Conservation (phyloP, 139 green algal species). For the Closterium sp. region DNA sequence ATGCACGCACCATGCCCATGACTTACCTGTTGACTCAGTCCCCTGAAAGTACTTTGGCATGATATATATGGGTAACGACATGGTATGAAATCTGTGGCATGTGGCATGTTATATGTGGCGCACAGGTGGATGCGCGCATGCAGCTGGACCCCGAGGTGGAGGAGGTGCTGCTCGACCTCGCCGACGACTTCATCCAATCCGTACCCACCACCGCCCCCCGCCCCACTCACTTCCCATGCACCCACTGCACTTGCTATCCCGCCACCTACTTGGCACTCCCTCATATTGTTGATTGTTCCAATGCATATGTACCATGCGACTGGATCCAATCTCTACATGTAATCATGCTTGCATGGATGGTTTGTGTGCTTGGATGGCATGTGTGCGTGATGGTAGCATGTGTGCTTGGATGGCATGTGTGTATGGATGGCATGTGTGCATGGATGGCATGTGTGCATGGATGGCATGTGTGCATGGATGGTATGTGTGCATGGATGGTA, state of each 20-base stretch:
- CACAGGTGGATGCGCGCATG: constrained; percentile 41
- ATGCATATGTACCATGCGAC: too few relatives aligned
- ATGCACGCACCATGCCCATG: too few relatives aligned
- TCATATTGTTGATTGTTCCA: background rate
- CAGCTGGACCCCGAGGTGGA: constrained; percentile 47
- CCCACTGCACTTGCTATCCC: background rate
- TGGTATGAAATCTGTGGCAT: background rate
- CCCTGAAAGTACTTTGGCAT: too few relatives aligned
- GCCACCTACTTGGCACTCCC: background rate
- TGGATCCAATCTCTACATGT: background rate
- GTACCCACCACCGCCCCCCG: background rate
- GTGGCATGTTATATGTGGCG: background rate
- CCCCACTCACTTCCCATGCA: too few relatives aligned
- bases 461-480: background rate
- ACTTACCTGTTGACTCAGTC: too few relatives aligned
- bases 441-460: background rate
- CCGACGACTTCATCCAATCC: constrained; percentile 53
- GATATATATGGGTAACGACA: too few relatives aligned
- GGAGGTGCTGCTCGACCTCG: constrained; percentile 51
- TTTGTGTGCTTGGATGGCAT: too few relatives aligned
- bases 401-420: background rate
- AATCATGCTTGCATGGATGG: background rate
- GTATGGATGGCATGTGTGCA: background rate
- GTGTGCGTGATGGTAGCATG: too few relatives aligned
- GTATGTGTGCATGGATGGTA: background rate